Conservation (phyloP, 2,329 filamentous ascomycete genomes). For the Achaetomium macrosporum region DNA sequence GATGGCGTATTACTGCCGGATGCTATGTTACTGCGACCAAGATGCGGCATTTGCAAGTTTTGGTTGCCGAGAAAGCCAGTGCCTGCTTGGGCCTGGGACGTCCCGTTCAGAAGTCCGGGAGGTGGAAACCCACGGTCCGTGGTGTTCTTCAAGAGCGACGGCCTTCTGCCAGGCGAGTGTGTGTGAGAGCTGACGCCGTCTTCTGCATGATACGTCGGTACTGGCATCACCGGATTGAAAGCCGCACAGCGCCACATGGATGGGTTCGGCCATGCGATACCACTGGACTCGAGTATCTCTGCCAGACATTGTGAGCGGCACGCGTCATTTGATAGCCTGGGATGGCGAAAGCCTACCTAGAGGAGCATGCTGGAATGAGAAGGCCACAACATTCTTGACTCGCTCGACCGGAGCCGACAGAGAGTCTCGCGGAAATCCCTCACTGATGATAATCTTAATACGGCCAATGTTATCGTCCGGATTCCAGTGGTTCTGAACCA, state of each 20-base stretch:
- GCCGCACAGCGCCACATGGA: conserved; percentile 57
- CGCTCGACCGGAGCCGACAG: conserved; percentile 53
- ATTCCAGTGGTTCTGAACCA: conserved; percentile 66
- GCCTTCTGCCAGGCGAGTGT: conserved; percentile 50
- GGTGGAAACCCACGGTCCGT: conserved; percentile 14
- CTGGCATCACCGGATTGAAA: conserved; percentile 36
- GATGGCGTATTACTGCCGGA: conserved; percentile 15
- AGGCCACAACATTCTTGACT: conserved; percentile 66
- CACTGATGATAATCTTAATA: conserved; percentile 70
- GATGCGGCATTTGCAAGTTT: conserved; percentile 19
- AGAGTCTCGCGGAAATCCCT: conserved; percentile 58
- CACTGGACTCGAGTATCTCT: conserved; percentile 68
- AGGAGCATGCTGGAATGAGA: conserved; percentile 82
- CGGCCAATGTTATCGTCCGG: conserved; percentile 65
- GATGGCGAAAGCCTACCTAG: conserved; percentile 46
- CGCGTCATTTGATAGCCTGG: no score
- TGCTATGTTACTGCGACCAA: conserved; percentile 9
- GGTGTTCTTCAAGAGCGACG: conserved; percentile 18
- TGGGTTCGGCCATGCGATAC: conserved; percentile 75
- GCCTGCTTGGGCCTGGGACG: conserved; percentile 7
- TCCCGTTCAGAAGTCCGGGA: not conserved
- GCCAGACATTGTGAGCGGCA: conserved; percentile 15
- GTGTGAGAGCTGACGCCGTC: conserved; percentile 51
- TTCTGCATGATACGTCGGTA: conserved; percentile 38
- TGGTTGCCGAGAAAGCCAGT: conserved; percentile 5